Evolutionary conservation across 2,329 filamentous ascomycete species (phyloP).

Genomic region (Aspergillaceae sp.): DNA sequence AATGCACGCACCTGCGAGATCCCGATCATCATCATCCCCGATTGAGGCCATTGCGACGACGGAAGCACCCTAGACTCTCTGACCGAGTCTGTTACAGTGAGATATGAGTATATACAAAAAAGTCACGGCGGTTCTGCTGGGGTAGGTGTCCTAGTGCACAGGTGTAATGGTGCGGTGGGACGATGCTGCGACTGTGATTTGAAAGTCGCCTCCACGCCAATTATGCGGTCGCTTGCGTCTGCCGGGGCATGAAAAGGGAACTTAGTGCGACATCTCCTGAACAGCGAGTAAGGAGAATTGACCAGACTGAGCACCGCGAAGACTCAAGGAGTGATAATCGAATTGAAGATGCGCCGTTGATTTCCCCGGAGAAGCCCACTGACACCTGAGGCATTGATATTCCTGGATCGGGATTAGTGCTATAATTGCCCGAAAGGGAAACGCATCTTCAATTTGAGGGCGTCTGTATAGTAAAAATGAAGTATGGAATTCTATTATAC

Average conservation of each 20-base stretch:
- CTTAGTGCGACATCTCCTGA: too few relatives aligned
- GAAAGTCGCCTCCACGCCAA: too few relatives aligned
- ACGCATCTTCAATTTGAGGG: too few relatives aligned
- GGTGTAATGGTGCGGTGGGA: background rate
- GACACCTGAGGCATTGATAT: constrained; percentile 8
- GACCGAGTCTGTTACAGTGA: background rate
- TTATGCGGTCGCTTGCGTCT: too few relatives aligned
- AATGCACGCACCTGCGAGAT: constrained; percentile 27
- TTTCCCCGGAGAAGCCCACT: constrained; percentile 7
- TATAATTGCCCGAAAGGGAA: background rate
- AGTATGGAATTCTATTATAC: too few relatives aligned
- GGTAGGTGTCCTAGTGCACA: too few relatives aligned
- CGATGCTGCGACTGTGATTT: background rate
- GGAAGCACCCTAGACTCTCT: background rate
- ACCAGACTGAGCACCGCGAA: background rate
- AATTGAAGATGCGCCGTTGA: background rate
- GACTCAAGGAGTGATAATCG: background rate
- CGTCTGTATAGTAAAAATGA: too few relatives aligned
- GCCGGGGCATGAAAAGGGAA: too few relatives aligned
- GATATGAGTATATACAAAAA: background rate
- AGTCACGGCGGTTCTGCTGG: background rate
- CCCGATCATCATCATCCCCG: constrained; percentile 35
- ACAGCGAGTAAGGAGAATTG: too few relatives aligned
- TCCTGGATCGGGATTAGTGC: background rate
- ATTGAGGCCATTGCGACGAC: constrained; percentile 22